A percentile compares a stretch with the other conserved stretches of the same genome.
phyloP scores from a whole-genome alignment of 2,329 filamentous ascomycete species.

The Cytospora schulzeri region DNA sequence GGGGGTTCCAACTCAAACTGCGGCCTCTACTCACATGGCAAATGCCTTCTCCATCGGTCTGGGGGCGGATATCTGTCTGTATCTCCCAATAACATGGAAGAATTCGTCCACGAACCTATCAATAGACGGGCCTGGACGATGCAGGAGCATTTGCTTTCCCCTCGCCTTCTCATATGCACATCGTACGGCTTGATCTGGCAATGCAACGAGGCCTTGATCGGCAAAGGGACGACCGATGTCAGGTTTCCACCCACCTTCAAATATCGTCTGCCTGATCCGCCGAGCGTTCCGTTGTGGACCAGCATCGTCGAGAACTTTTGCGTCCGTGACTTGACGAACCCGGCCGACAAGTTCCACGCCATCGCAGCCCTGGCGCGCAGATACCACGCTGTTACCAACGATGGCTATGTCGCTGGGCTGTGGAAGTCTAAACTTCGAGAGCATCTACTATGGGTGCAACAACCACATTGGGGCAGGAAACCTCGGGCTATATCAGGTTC shows the following conservation, averaged over 20 bases:
- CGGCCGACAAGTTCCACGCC: neutral
- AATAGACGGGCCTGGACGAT: neutral
- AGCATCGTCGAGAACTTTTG: neutral
- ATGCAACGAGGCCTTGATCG: neutral
- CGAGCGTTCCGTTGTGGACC: neutral
- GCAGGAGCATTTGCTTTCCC: neutral
- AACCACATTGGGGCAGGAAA: neutral
- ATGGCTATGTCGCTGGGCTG: neutral
- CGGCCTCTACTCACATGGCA: neutral
- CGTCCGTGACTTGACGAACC: neutral
- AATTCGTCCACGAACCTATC: neutral
- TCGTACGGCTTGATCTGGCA: neutral
- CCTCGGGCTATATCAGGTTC: too few species aligned
- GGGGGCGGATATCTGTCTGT: neutral
- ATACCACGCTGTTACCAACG: neutral
- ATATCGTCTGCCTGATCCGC: neutral
- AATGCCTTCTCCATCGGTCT: neutral
- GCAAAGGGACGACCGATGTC: too few species aligned
- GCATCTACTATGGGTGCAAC: neutral
- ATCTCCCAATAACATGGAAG: too few species aligned
- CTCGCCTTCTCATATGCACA: neutral
- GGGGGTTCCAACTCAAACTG: neutral
- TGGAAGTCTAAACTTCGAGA: neutral
- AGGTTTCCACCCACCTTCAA: too few species aligned
- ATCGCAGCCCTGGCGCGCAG: neutral